phyloP scores from a whole-genome alignment of 2,329 filamentous ascomycete genomes.

The Cytospora schulzeri region DNA sequence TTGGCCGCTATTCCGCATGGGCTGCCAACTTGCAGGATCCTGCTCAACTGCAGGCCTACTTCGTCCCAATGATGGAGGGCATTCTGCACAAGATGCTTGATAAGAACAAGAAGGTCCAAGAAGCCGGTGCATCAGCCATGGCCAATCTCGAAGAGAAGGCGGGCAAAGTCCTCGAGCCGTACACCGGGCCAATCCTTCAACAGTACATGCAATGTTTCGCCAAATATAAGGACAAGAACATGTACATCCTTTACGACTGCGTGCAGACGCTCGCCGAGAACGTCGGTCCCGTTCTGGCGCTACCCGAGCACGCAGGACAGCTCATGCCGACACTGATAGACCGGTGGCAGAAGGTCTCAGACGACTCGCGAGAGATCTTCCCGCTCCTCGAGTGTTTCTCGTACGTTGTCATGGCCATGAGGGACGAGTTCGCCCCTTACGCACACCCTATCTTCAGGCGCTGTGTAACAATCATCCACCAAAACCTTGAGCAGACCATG shows the following conservation, averaged over 20 bases:
- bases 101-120: constrained; percentile 96
- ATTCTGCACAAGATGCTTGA: constrained; percentile 94
- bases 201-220: constrained; percentile 92
- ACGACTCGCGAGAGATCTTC: constrained; percentile 91
- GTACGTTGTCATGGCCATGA: constrained; percentile 87
- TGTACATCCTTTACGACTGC: constrained; percentile 98
- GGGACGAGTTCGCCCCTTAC: constrained; percentile 79
- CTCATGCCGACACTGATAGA: constrained; percentile 92
- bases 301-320: constrained; percentile 76
- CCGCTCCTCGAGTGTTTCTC: constrained; percentile 95
- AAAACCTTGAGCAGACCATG: constrained; percentile 81
- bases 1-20: constrained; percentile 92
- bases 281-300: constrained; percentile 79
- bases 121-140: constrained; percentile 93
- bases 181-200: constrained; percentile 84
- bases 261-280: constrained; percentile 95
- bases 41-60: constrained; percentile 72
- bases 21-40: constrained; percentile 73
- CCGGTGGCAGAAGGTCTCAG: constrained; percentile 82
- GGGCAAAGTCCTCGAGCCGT: constrained; percentile 76
- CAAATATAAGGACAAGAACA: constrained; percentile 98
- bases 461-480: constrained; percentile 88
- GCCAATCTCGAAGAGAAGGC: constrained; percentile 95
- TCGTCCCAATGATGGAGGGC: constrained; percentile 96
- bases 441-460: constrained; percentile 83